phyloP scores from a whole-genome alignment of 2,329 filamentous ascomycete species.

The Trichothecium roseum region DNA sequence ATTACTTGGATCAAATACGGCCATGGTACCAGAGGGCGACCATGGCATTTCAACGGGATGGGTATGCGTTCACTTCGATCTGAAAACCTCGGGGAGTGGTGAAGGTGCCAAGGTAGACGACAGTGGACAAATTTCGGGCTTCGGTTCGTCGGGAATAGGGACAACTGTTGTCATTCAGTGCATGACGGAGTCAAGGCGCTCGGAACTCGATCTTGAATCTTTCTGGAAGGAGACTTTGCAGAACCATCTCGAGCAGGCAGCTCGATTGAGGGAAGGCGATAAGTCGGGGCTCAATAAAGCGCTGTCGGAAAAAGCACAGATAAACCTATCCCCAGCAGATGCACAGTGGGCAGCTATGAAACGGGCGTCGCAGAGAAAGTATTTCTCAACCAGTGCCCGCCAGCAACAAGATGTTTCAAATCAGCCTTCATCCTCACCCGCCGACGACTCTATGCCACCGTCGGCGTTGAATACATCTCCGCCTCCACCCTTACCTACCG shows the following conservation, averaged over 20 bases:
- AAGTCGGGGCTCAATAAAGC: slow-evolving; percentile 14
- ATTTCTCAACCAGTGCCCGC: slow-evolving; percentile 21
- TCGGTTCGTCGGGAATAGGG: slow-evolving; percentile 46
- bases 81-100: slow-evolving; percentile 22
- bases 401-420: slow-evolving; percentile 2
- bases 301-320: slow-evolving; percentile 21
- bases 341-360: slow-evolving; percentile 24
- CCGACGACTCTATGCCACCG: too few relatives aligned
- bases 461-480: too few relatives aligned
- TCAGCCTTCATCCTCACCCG: background rate
- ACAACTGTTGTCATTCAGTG: slow-evolving; percentile 47
- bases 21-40: slow-evolving; percentile 55
- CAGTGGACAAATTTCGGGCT: slow-evolving; percentile 60
- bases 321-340: slow-evolving; percentile 17
- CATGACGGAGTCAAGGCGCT: slow-evolving; percentile 42
- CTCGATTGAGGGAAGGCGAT: slow-evolving; percentile 18
- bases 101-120: slow-evolving; percentile 35
- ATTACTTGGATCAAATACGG: slow-evolving; percentile 62
- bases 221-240: slow-evolving; percentile 37
- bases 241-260: slow-evolving; percentile 19
- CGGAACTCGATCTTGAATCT: slow-evolving; percentile 41
- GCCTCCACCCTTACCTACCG: too few relatives aligned
- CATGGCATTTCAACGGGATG: slow-evolving; percentile 89
- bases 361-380: slow-evolving; percentile 19
- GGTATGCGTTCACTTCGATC: slow-evolving; percentile 84